Evolutionary conservation across 2,329 filamentous ascomycete genomes (phyloP).

Genomic region (Botryotinia convoluta): DNA sequence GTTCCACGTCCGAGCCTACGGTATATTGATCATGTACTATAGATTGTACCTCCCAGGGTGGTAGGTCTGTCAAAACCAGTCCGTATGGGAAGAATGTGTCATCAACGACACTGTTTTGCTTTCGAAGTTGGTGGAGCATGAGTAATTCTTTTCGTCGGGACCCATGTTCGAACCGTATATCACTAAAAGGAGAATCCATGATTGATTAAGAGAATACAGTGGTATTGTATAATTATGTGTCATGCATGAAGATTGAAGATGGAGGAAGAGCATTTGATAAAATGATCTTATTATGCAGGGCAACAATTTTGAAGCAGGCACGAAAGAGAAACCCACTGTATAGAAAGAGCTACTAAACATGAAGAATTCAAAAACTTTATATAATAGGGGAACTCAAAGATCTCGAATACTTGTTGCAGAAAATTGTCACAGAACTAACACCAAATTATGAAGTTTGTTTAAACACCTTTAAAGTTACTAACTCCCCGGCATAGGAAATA

Average conservation of each 20-base stretch:
- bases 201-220: neutral
- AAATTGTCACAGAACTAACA: neutral
- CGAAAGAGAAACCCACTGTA: neutral
- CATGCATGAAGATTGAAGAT: neutral
- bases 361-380: too few relatives aligned
- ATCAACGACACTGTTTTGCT: neutral
- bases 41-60: neutral
- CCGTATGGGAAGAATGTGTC: neutral
- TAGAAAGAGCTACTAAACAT: neutral
- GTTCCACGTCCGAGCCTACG: neutral
- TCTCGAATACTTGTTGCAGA: neutral
- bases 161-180: neutral
- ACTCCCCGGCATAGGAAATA: fast-evolving
- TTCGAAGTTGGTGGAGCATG: neutral
- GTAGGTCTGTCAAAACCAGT: neutral
- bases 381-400: neutral
- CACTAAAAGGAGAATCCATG: neutral
- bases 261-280: neutral
- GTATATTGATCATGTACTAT: neutral
- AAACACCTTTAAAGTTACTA: neutral
- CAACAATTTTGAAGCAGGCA: neutral
- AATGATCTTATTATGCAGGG: neutral
- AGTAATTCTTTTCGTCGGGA: neutral
- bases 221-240: fast-evolving
- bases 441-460: neutral